These are phyloP conservation scores for Phytopythium sindhum DNA, from an alignment of 352 stramenopile species.

Conservation along the genomic window DNA sequence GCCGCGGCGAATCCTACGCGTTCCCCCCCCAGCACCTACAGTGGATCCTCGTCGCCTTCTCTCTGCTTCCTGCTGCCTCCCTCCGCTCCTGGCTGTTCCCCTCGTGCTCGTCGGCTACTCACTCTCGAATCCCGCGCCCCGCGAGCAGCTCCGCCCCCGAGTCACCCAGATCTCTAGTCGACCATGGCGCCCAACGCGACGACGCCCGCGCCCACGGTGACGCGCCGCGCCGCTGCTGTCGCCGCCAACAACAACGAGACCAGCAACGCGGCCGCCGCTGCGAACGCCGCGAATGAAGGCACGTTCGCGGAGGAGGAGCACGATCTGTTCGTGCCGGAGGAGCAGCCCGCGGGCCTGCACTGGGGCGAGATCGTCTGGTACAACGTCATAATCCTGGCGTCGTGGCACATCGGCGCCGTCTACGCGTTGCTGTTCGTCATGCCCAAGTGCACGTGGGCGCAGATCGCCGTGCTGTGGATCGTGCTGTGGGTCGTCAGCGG, in stretches of 20 bases:
- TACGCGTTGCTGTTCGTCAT: conserved; percentile 69
- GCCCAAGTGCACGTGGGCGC: conserved; percentile 31
- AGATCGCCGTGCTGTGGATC: conserved; percentile 64
- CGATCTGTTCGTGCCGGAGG: conserved; percentile 29
- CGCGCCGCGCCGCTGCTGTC: background rate
- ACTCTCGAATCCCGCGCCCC: conserved; percentile 1
- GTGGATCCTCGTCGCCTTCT: background rate
- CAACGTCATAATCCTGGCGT: conserved; percentile 62
- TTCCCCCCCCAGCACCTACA: background rate
- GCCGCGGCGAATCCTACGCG: background rate
- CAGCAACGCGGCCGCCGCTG: background rate
- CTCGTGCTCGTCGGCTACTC: background rate
- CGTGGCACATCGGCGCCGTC: conserved; percentile 73
- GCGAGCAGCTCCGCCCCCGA: background rate
- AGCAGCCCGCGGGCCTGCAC: conserved; percentile 36
- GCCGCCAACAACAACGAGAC: background rate
- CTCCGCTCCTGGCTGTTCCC: background rate
- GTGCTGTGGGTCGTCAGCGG: conserved; percentile 75
- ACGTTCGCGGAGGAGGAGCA: conserved; percentile 39
- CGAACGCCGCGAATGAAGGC: background rate
- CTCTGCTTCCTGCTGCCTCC: background rate
- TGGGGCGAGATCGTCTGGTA: conserved; percentile 86
- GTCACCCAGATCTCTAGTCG: background rate
- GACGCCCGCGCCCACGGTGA: background rate
- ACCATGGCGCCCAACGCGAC: conserved; percentile 5